Conservation (phyloP, 75 land plant genomes). For the Larix kaempferi region DNA sequence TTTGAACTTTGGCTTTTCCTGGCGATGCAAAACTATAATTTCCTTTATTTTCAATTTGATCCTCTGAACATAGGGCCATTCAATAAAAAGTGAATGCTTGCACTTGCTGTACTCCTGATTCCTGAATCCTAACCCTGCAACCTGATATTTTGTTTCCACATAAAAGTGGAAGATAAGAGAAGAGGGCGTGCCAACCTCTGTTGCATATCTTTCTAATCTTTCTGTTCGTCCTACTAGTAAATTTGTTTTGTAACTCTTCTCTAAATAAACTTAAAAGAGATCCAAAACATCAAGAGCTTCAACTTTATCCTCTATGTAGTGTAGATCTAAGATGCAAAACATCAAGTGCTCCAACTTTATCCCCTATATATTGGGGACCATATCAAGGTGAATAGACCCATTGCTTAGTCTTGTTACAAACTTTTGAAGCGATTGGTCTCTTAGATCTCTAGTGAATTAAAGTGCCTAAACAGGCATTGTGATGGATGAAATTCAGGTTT, state of each 20-base stretch:
- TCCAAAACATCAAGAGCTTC: not conserved
- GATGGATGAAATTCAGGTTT: not conserved
- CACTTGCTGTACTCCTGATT: not conserved
- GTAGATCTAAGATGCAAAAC: not conserved
- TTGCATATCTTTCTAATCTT: not conserved
- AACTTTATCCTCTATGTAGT: not conserved
- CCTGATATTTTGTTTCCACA: not conserved
- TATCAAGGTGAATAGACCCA: not conserved
- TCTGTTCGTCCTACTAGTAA: not conserved
- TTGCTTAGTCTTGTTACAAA: not conserved
- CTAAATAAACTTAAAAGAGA: not conserved
- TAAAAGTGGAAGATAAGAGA: not conserved
- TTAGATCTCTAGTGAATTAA: not conserved
- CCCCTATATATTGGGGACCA: too few species aligned
- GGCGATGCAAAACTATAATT: not conserved
- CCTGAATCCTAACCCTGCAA: not conserved
- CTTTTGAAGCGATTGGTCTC: not conserved
- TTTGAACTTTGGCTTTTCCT: constrained; percentile 2
- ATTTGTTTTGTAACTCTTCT: not conserved
- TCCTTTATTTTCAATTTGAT: not conserved
- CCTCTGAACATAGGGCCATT: not conserved
- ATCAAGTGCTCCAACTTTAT: too few species aligned
- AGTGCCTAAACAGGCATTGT: not conserved
- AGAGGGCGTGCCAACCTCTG: not conserved
- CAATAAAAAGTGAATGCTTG: not conserved